These are phyloP conservation scores for Penicillium rolfsii DNA, from an alignment of 2,329 filamentous ascomycete genomes.

Conservation along the genomic window DNA sequence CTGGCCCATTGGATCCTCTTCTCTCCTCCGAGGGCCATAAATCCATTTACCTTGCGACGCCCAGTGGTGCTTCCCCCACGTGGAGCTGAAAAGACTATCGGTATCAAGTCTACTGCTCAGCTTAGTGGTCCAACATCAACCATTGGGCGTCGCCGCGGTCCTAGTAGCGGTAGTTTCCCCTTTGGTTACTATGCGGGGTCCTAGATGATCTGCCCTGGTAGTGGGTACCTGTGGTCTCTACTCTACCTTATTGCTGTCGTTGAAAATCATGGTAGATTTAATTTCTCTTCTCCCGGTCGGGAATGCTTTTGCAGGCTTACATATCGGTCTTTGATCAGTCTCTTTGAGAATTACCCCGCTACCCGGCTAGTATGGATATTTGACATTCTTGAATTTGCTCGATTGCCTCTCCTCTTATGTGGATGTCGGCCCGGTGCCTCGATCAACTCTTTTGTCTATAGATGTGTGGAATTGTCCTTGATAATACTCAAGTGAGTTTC, in stretches of 20 bases:
- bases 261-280: background rate
- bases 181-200: background rate
- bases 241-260: background rate
- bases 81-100: conserved; percentile 24
- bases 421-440: background rate
- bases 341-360: background rate
- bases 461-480: too few species aligned
- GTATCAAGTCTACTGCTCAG: conserved; percentile 12
- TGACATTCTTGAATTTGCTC: background rate
- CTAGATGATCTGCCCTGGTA: too few species aligned
- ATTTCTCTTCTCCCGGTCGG: background rate
- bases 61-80: conserved; percentile 10
- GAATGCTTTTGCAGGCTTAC: background rate
- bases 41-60: background rate
- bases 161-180: background rate
- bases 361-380: conserved; percentile 2
- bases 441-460: background rate
- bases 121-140: background rate
- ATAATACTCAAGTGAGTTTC: background rate
- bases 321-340: background rate
- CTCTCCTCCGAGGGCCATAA: conserved; percentile 15
- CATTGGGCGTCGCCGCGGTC: background rate
- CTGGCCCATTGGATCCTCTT: conserved; percentile 2
- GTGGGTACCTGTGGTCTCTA: background rate
- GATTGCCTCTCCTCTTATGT: background rate